Evolutionary conservation across 2,329 filamentous ascomycete genomes (phyloP).

Genomic region (Aureobasidium vineae): DNA sequence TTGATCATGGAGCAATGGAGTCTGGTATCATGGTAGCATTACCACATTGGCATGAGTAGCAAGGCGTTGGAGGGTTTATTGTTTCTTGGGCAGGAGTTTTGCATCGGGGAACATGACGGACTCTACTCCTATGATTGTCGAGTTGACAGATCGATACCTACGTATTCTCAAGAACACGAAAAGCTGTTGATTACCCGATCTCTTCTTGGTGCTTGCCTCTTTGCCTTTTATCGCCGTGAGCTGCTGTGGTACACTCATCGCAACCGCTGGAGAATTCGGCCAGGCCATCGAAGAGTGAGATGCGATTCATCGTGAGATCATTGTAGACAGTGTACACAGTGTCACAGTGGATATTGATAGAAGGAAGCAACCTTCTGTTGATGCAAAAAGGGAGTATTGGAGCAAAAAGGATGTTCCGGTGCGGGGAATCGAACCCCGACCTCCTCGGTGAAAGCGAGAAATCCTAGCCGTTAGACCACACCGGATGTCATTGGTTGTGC

Average conservation of each 20-base stretch:
- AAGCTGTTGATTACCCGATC: not conserved
- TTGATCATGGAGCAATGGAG: not conserved
- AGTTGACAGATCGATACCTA: slow-evolving; percentile 4
- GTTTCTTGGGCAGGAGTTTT: slow-evolving; percentile 14
- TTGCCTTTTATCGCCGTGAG: not conserved
- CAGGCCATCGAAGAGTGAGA: too few relatives aligned
- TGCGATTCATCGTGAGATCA: too few relatives aligned
- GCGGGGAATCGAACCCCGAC: slow-evolving; percentile 33
- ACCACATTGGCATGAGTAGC: slow-evolving; percentile 1
- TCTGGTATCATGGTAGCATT: slow-evolving; percentile 7
- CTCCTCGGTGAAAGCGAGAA: slow-evolving; percentile 32
- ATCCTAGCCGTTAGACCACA: slow-evolving; percentile 31
- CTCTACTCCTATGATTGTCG: not conserved
- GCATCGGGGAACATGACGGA: not conserved
- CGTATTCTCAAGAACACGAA: slow-evolving; percentile 3
- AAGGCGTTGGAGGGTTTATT: slow-evolving; percentile 13
- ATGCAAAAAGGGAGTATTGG: not conserved
- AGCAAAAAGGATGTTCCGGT: slow-evolving; percentile 28
- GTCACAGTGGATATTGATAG: too few relatives aligned
- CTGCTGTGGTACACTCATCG: not conserved
- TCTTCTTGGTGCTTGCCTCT: not conserved
- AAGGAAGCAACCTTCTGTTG: not conserved
- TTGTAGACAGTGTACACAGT: too few relatives aligned
- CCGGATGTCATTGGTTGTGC: not conserved
- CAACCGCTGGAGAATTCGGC: too few relatives aligned